phyloP scores from a whole-genome alignment of 2,329 filamentous ascomycete species.

The Bipolaris bicolor region DNA sequence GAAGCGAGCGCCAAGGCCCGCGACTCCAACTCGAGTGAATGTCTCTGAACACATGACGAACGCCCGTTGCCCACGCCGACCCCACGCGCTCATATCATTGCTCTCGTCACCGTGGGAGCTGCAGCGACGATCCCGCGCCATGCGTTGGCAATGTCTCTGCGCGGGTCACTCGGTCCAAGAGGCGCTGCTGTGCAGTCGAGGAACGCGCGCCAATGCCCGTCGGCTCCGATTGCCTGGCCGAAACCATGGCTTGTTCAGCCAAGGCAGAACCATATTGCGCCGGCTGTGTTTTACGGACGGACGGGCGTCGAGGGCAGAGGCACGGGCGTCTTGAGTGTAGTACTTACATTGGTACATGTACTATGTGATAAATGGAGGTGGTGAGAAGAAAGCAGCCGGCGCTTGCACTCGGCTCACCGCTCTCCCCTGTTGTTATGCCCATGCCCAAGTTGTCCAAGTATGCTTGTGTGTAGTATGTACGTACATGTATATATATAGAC shows the following conservation, averaged over 20 bases:
- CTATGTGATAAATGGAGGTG: constrained; percentile 6
- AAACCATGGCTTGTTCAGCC: constrained; percentile 36
- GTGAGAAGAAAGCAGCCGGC: constrained; percentile 8
- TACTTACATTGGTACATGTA: neutral
- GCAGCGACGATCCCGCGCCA: constrained; percentile 16
- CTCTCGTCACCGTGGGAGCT: neutral
- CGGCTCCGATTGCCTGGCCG: constrained; percentile 20
- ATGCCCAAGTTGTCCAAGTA: constrained; percentile 14
- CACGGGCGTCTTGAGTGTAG: neutral
- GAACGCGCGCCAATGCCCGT: constrained; percentile 13
- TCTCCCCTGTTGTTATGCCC: constrained; percentile 26
- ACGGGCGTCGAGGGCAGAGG: constrained; percentile 3
- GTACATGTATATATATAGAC: constrained; percentile 34
- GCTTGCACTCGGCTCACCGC: constrained; percentile 39
- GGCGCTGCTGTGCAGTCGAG: neutral
- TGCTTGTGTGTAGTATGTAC: neutral
- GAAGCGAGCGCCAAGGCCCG: constrained; percentile 30
- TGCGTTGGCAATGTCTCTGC: constrained; percentile 10
- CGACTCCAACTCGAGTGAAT: constrained; percentile 23
- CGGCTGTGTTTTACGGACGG: constrained; percentile 9
- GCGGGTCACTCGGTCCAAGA: constrained; percentile 3
- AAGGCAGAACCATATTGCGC: constrained; percentile 33
- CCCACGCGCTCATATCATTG: constrained; percentile 19
- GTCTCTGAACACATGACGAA: constrained; percentile 19
- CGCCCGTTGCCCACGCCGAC: constrained; percentile 14